Percentiles rank a stretch among this genome's conserved stretches.
Conservation (phyloP, 2,329 filamentous ascomycete genomes). For the Alternaria burnsii region DNA sequence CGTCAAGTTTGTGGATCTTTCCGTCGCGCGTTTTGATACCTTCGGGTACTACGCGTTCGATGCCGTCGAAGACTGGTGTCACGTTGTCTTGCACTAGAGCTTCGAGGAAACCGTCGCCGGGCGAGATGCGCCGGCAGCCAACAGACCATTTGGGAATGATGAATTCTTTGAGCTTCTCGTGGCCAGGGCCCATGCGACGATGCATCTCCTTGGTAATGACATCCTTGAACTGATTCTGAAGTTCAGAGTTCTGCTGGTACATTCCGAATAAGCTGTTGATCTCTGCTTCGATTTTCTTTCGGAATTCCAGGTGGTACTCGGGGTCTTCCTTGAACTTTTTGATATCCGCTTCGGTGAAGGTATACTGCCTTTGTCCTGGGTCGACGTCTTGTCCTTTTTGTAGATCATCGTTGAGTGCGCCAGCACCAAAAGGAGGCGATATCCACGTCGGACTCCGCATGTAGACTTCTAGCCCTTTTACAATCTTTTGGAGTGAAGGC, state of each 20-base stretch:
- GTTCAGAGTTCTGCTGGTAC: slow-evolving; percentile 58
- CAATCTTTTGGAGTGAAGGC: slow-evolving; percentile 51
- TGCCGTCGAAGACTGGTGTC: slow-evolving; percentile 35
- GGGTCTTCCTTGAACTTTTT: slow-evolving; percentile 68
- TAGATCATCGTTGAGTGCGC: slow-evolving; percentile 43
- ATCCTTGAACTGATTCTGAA: slow-evolving; percentile 55
- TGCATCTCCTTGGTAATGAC: slow-evolving; percentile 55
- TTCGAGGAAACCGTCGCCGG: slow-evolving; percentile 46
- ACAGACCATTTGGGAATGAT: slow-evolving; percentile 60
- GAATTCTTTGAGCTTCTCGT: slow-evolving; percentile 54
- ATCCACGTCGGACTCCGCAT: slow-evolving; percentile 54
- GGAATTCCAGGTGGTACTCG: slow-evolving; percentile 60
- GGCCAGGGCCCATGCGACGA: slow-evolving; percentile 49
- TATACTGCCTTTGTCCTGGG: slow-evolving; percentile 54
- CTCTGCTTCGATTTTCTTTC: slow-evolving; percentile 59
- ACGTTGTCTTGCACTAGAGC: slow-evolving; percentile 44
- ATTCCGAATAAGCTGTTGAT: slow-evolving; percentile 63
- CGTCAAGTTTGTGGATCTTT: slow-evolving; percentile 43
- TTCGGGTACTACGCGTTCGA: slow-evolving; percentile 49
- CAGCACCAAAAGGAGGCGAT: slow-evolving; percentile 49
- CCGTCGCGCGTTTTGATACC: slow-evolving; percentile 43
- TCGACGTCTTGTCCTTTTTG: slow-evolving; percentile 50
- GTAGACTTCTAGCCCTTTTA: slow-evolving; percentile 46
- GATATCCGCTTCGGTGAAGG: slow-evolving; percentile 61
- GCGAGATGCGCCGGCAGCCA: slow-evolving; percentile 50